Base-by-base conservation (phyloP, 768 basidiomycete species). In the Podaxis carcinomalis region DNA sequence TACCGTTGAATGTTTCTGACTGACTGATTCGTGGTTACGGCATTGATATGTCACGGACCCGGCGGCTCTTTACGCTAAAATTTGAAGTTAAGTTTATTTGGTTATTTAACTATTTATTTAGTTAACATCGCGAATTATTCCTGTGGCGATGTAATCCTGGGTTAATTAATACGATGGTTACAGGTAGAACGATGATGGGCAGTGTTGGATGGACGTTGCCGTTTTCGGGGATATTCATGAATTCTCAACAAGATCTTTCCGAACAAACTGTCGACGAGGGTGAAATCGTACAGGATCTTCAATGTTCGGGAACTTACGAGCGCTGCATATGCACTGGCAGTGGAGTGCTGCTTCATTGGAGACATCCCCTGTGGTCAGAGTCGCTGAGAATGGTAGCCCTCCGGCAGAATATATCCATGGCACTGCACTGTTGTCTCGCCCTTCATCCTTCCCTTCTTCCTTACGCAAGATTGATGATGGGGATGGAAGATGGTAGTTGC, bases 401-500 rank as follows among this genome's bases (percentile, higher is more conserved):
- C 19, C 37, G 37, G 57, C 23, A 39, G 36, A 28, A 57, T 50
- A 57, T 50, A 13, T 19, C n/a, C 36, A 51, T 32, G 32, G 51
- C 5, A 19, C 50, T 37, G 32, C 14, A 51, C 23, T 57, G 47
- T 54, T 21, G 40, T 2, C 40, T 42, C 40, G 0, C 50, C 50
- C 37, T 54, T 23, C 28, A 23, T 39, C 46, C 32, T 50, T 36
- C 27, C 56, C 47, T 57, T 49, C 54, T 55, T 44, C 39, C 5
- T 56, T 56, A 56, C 54, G 54, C 39, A 42, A 56, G 54, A 56
- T 56, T 56, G 54, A 56, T 56, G 28, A 44, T 56, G 54, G 42
- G 54, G 37, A 56, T 56, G 54, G 52, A 56, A 44, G 54, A 16
- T 49, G 35, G 19, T 35, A 25, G 56, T 37, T 50, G 46, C 35